phyloP scores from a whole-genome alignment of 805 yeast genomes.

The Sungouiozyma intestinalis region DNA sequence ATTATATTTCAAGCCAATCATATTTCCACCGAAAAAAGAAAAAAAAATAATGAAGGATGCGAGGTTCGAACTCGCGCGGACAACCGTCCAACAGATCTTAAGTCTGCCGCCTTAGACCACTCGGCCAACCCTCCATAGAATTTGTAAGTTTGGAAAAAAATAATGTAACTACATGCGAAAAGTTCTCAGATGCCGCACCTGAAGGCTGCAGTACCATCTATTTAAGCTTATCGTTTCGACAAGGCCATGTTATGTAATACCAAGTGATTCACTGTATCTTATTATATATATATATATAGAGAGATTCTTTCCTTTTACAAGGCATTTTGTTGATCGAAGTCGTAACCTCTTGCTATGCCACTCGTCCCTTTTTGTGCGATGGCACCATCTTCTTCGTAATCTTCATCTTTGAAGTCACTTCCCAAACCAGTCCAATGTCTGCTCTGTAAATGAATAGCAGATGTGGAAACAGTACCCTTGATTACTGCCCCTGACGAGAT shows the following conservation, averaged over 20 bases:
- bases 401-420: constrained; percentile 55
- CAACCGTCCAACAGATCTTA: constrained; percentile 24
- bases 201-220: too few relatives aligned
- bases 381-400: constrained; percentile 54
- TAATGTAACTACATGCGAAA: too few relatives aligned
- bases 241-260: too few relatives aligned
- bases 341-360: constrained; percentile 88
- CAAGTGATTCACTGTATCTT: too few relatives aligned
- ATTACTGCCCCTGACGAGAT: constrained; percentile 53
- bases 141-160: neutral
- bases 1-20: neutral
- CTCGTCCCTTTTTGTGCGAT: constrained; percentile 67
- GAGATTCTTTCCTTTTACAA: too few relatives aligned
- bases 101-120: constrained; percentile 28
- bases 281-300: too few relatives aligned
- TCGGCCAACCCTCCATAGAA: constrained; percentile 23
- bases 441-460: constrained; percentile 64
- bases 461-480: constrained; percentile 76
- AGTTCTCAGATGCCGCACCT: too few relatives aligned
- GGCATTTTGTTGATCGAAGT: constrained; percentile 28
- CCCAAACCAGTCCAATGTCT: constrained; percentile 88
- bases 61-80: constrained; percentile 29
- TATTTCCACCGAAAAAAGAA: constrained; percentile 1
- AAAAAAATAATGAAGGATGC: constrained; percentile 20
- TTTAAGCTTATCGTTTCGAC: too few relatives aligned